Evolutionary conservation across 2,329 filamentous ascomycete genomes (phyloP).

Genomic region (Colletotrichum tamarilloi): DNA sequence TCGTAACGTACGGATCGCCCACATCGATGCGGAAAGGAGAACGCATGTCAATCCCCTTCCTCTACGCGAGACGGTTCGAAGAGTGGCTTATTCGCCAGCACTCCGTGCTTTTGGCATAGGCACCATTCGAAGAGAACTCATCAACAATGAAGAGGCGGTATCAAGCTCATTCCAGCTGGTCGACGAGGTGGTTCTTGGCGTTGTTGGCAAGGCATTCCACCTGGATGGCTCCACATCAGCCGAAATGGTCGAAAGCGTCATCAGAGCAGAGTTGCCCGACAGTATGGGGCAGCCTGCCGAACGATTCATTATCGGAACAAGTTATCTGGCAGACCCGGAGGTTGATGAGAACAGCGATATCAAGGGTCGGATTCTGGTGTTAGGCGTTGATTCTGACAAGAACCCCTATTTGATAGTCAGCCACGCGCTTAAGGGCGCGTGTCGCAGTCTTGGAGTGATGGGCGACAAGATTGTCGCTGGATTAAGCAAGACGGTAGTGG

Average conservation of each 20-base stretch:
- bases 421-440: conserved; percentile 80
- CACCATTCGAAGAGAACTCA: conserved; percentile 80
- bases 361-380: conserved; percentile 84
- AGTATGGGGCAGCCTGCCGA: conserved; percentile 70
- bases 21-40: conserved; percentile 84
- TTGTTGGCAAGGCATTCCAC: conserved; percentile 75
- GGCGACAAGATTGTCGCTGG: conserved; percentile 84
- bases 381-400: conserved; percentile 83
- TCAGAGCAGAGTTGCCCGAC: conserved; percentile 78
- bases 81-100: conserved; percentile 84
- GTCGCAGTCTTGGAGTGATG: conserved; percentile 80
- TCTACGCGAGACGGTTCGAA: conserved; percentile 84
- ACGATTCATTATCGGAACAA: conserved; percentile 91
- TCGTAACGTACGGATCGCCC: conserved; percentile 79
- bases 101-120: conserved; percentile 89
- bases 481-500: conserved; percentile 85
- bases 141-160: conserved; percentile 78
- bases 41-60: conserved; percentile 88
- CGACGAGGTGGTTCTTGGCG: conserved; percentile 88
- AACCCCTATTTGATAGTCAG: conserved; percentile 78
- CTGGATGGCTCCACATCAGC: conserved; percentile 60
- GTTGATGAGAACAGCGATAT: conserved; percentile 57
- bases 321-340: conserved; percentile 74
- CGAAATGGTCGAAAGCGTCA: conserved; percentile 88
- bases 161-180: conserved; percentile 87